Evolutionary conservation across 768 basidiomycete genomes (phyloP).

Genomic region (Calvatia gigantea): DNA sequence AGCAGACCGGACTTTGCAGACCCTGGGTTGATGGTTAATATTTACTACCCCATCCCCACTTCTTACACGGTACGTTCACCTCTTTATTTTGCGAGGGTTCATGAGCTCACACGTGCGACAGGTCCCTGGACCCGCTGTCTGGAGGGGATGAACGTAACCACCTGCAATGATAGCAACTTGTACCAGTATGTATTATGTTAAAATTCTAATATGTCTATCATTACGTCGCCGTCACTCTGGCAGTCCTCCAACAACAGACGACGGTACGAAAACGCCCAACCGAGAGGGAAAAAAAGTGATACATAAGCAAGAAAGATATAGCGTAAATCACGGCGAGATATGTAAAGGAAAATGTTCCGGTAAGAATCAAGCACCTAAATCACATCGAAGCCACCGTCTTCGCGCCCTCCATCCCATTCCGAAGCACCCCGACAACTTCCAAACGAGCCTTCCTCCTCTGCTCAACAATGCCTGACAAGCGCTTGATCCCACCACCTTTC

Average conservation of each 20-base stretch:
- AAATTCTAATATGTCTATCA: background rate
- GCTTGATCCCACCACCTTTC: conserved; percentile 72
- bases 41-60: conserved; percentile 25
- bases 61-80: conserved; percentile 20
- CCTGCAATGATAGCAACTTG: background rate
- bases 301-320: background rate
- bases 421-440: conserved; percentile 29
- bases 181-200: background rate
- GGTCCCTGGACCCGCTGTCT: conserved; percentile 20
- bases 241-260: background rate
- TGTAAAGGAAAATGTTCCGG: too few species aligned
- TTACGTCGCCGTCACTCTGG: background rate
- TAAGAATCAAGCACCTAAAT: background rate
- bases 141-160: conserved; percentile 12
- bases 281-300: background rate
- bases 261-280: background rate
- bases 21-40: conserved; percentile 24
- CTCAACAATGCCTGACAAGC: conserved; percentile 46
- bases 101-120: background rate
- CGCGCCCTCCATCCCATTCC: conserved; percentile 32
- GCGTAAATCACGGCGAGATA: too few species aligned
- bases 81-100: background rate
- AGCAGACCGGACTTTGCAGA: conserved; percentile 13
- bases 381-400: conserved; percentile 16
- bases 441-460: conserved; percentile 31